Evolutionary conservation across 345 rosid genomes (phyloP), one percentile per base, ranked within the genome.

Genomic region (Excoecaria agallocha): DNA sequence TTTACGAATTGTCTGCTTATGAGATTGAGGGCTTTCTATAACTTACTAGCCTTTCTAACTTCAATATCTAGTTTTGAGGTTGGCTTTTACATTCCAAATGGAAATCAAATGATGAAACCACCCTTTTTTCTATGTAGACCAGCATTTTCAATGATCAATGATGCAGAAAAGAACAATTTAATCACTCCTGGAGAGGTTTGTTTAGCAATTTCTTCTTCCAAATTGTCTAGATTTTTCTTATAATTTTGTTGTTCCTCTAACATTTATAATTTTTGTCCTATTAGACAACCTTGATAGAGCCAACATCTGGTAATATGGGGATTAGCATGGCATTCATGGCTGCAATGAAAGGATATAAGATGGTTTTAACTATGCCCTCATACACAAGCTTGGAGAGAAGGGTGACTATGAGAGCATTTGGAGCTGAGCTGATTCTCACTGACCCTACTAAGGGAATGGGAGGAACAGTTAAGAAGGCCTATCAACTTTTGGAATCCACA

Each of bases 381-480:
- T 95, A 93, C 83, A 95, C 98, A 11, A 93, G 98, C 77, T 80
- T 95, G 87, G 98, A 95, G 85, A 90, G 99, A 76, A 91, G 99
- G 77, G 97, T 95, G 72, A 86, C 91, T 0, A 95, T 95, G 99
- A 84, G 93, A 80, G 94, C 98, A 3, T 95, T 95, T 67, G 98
- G 99, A 62, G 99, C 99, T 64, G 96, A 91, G 52, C 86, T 95
- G 39, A 88, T 95, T 56, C 85, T 95, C 74, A 95, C 99, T 15
- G 99, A 93, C 78, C 99, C 99, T 62, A 12, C 93, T 22, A 93
- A 95, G 76, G 99, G 99, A 60, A 95, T 95, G 98, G 99, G 89
- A 60, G 99, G 99, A 65, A 91, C 99, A 0, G 93, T 93, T 73
- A 95, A 91, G 87, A 93, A 95, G 81, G 98, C 97, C 41, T 81